phyloP scores from a whole-genome alignment of 345 rosid genomes.

The Euphorbia tirucalli region DNA sequence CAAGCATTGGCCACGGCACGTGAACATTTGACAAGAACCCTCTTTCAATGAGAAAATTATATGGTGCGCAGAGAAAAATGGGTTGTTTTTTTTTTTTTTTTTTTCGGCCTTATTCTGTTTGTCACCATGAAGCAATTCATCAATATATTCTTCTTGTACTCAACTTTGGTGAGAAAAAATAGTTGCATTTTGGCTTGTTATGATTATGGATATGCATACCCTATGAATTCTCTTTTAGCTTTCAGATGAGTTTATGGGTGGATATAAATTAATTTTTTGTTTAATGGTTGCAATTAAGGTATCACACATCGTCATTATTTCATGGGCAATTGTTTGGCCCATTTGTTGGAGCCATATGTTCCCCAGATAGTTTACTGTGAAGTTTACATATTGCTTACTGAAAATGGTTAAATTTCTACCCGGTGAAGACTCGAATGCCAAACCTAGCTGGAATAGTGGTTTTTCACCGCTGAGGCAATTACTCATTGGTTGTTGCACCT shows the following conservation, averaged over 20 bases:
- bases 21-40: conserved; percentile 66
- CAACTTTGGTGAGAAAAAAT: not conserved
- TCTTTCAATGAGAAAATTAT: conserved; percentile 28
- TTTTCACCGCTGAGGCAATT: too few relatives aligned
- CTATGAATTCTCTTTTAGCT: not conserved
- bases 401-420: too few relatives aligned
- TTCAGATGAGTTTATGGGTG: not conserved
- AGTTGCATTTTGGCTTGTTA: conserved; percentile 7
- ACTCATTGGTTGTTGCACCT: too few relatives aligned
- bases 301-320: too few relatives aligned
- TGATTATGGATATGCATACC: not conserved
- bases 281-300: not conserved
- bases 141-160: not conserved
- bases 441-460: too few relatives aligned
- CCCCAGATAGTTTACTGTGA: too few relatives aligned
- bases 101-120: not conserved
- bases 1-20: conserved; percentile 68
- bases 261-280: not conserved
- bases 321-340: too few relatives aligned
- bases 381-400: too few relatives aligned
- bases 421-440: too few relatives aligned
- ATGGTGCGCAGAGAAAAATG: not conserved
- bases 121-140: not conserved
- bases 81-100: not conserved
- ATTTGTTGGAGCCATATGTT: too few relatives aligned